Evolutionary conservation across 345 rosid species (phyloP).

Genomic region (Ailanthus altissimus): DNA sequence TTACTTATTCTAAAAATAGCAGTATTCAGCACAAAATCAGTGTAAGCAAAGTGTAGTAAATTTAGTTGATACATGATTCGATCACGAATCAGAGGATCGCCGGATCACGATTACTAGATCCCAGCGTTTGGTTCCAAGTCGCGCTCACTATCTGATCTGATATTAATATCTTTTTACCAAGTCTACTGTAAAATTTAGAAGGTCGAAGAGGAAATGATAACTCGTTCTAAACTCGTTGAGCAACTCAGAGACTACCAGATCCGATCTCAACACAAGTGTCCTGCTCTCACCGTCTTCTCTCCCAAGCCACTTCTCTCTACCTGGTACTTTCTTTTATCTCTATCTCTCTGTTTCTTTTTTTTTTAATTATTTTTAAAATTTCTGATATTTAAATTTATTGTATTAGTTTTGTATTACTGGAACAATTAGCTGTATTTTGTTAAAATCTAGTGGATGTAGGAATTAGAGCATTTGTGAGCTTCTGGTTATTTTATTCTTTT

Average conservation of each 20-base stretch:
- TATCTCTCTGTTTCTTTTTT: not conserved
- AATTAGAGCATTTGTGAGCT: not conserved
- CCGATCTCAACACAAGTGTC: conserved; percentile 47
- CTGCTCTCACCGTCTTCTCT: conserved; percentile 53
- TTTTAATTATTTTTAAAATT: not conserved
- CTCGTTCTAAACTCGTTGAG: conserved; percentile 62
- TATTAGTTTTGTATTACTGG: not conserved
- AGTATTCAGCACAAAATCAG: no score
- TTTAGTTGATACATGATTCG: not conserved
- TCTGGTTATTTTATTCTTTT: not conserved
- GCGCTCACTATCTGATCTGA: no score
- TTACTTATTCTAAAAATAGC: no score
- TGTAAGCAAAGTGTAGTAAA: no score
- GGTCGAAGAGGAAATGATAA: conserved; percentile 42
- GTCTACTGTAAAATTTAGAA: not conserved
- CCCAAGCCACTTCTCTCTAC: conserved; percentile 37
- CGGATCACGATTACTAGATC: not conserved
- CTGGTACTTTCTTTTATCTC: not conserved
- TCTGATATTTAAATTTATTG: not conserved
- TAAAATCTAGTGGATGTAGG: not conserved
- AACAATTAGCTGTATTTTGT: not conserved
- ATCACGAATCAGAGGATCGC: not conserved
- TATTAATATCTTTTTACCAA: not conserved
- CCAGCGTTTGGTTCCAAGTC: not conserved
- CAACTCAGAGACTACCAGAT: conserved; percentile 55